Conservation (phyloP, 768 basidiomycete species). For the Xerocomus brunneocitrinus region DNA sequence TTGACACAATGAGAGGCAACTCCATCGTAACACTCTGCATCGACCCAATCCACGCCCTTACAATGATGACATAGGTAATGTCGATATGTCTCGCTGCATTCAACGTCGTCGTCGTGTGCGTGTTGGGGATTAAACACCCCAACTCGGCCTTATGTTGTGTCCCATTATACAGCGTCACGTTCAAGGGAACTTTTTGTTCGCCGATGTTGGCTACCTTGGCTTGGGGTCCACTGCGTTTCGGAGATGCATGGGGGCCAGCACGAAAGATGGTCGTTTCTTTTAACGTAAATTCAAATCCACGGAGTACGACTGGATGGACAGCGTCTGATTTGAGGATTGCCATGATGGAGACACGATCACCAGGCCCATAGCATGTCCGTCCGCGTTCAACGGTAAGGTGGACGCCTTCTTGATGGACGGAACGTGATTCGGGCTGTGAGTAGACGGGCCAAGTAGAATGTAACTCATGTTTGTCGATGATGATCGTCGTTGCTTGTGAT, state of each 20-base stretch:
- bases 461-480: slow-evolving; percentile 90
- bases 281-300: slow-evolving; percentile 79
- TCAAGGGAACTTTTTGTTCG: slow-evolving; percentile 69
- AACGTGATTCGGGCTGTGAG: slow-evolving; percentile 70
- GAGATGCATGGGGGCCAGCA: slow-evolving; percentile 47
- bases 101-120: slow-evolving; percentile 77
- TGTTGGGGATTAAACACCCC: slow-evolving; percentile 59
- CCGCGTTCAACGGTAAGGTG: slow-evolving; percentile 72
- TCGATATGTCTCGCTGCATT: slow-evolving; percentile 83
- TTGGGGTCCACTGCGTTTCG: slow-evolving; percentile 57
- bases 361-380: slow-evolving; percentile 80
- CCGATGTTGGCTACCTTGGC: slow-evolving; percentile 51
- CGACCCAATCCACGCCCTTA: slow-evolving; percentile 74
- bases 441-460: slow-evolving; percentile 94
- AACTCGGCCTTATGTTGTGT: slow-evolving; percentile 71
- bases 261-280: slow-evolving; percentile 74
- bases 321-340: slow-evolving; percentile 72
- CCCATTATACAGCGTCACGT: slow-evolving; percentile 70
- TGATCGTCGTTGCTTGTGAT: slow-evolving; percentile 64
- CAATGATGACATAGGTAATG: slow-evolving; percentile 71
- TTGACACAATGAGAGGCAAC: slow-evolving; percentile 75
- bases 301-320: slow-evolving; percentile 63
- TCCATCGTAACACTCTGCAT: slow-evolving; percentile 64
- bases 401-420: slow-evolving; percentile 60
- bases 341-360: slow-evolving; percentile 69